Percentiles rank a stretch among this genome's conserved stretches.
phyloP scores from a whole-genome alignment of 169 alveolate species.

The Hepatocystis sp. region DNA sequence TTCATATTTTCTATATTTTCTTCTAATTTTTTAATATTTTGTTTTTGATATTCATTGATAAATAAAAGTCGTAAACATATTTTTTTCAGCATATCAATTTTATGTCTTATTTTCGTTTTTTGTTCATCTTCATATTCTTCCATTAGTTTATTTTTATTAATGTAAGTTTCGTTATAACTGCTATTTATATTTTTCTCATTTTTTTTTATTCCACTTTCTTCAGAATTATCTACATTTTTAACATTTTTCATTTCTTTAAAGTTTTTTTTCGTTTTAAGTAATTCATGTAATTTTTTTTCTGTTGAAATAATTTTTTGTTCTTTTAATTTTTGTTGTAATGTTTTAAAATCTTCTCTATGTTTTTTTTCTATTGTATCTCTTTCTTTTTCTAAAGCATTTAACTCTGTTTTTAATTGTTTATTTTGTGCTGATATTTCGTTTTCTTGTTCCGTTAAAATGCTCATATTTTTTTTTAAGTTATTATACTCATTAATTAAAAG shows the following conservation, averaged over 20 bases:
- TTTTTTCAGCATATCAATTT: conserved; percentile 52
- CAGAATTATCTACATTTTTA: conserved; percentile 8
- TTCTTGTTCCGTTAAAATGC: conserved; percentile 27
- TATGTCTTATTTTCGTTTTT: conserved; percentile 36
- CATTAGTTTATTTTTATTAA: neutral
- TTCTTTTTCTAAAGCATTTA: conserved; percentile 50
- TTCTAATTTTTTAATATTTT: conserved; percentile 55
- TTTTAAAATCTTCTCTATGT: conserved; percentile 72
- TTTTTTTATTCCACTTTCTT: neutral
- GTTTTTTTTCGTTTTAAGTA: conserved; percentile 22
- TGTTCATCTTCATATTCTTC: conserved; percentile 62
- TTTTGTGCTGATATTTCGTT: conserved; percentile 26
- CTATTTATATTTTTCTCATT: conserved; percentile 4
- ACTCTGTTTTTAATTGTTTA: conserved; percentile 26
- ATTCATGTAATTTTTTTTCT: conserved; percentile 58
- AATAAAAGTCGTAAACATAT: conserved; percentile 51
- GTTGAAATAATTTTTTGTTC: conserved; percentile 69
- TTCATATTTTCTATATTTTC: conserved; percentile 73
- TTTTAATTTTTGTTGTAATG: conserved; percentile 66
- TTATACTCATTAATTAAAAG: conserved; percentile 64
- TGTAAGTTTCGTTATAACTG: neutral
- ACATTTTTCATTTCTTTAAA: conserved; percentile 28
- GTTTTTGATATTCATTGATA: conserved; percentile 70
- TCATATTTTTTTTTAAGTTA: conserved; percentile 52
- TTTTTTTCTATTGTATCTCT: conserved; percentile 69